These are phyloP conservation scores for Yarrowia bubula DNA, from an alignment of 805 yeast genomes.

Conservation along the genomic window DNA sequence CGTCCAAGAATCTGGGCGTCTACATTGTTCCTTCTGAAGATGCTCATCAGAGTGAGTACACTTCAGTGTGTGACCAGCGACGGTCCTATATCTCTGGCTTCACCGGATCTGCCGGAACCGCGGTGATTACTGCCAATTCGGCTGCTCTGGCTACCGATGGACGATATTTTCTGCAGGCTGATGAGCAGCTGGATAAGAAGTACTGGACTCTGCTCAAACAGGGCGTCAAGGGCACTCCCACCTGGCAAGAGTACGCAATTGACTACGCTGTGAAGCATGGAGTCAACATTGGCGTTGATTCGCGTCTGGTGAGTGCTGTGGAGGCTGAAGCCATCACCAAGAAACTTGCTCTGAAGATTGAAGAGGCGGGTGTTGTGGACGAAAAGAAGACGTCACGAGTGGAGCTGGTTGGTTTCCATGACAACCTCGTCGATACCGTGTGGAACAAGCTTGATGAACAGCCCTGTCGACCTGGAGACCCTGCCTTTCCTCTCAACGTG, in stretches of 20 bases:
- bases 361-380: constrained; percentile 35
- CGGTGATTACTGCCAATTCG: constrained; percentile 66
- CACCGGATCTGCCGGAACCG: constrained; percentile 91
- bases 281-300: constrained; percentile 76
- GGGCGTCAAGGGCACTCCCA: constrained; percentile 64
- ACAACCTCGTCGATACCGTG: constrained; percentile 69
- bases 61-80: constrained; percentile 75
- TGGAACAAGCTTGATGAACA: constrained; percentile 60
- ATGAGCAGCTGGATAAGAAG: constrained; percentile 63
- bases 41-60: constrained; percentile 91
- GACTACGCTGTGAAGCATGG: constrained; percentile 50
- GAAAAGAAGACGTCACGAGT: constrained; percentile 36
- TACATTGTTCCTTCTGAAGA: constrained; percentile 86
- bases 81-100: constrained; percentile 79
- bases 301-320: constrained; percentile 60
- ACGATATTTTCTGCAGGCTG: constrained; percentile 89
- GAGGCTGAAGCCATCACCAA: constrained; percentile 37
- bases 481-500: constrained; percentile 50
- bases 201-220: constrained; percentile 81
- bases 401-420: constrained; percentile 50
- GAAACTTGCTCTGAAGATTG: constrained; percentile 35
- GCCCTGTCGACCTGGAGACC: constrained; percentile 56
- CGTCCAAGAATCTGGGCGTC: constrained; percentile 58
- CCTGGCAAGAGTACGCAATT: constrained; percentile 80
- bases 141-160: constrained; percentile 93